phyloP scores from a whole-genome alignment of 495 filamentous ascomycete genomes.

The Tuber calosporum region DNA sequence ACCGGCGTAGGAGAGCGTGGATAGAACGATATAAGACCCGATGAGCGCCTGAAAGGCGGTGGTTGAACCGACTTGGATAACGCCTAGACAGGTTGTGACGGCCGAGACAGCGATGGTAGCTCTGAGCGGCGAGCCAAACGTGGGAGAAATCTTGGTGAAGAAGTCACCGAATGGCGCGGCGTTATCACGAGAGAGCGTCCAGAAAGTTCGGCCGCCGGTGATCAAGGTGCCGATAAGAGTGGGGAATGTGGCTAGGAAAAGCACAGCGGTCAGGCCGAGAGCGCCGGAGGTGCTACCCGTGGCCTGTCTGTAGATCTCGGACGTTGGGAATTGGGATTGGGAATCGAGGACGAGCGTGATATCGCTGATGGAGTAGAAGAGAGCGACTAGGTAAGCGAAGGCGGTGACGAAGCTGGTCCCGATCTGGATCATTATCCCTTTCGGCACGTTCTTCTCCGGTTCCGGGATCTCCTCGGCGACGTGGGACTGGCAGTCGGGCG shows the following conservation, averaged over 20 bases:
- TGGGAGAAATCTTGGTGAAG: constrained; percentile 49
- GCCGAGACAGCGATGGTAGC: constrained; percentile 59
- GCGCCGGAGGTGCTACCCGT: constrained; percentile 58
- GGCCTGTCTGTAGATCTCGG: constrained; percentile 71
- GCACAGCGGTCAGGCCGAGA: constrained; percentile 44
- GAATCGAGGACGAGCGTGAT: constrained; percentile 54
- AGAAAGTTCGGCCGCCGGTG: constrained; percentile 75
- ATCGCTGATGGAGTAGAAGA: constrained; percentile 65
- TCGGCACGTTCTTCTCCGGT: constrained; percentile 58
- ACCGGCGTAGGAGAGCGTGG: constrained; percentile 64
- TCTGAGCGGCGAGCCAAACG: constrained; percentile 58
- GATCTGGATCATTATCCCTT: constrained; percentile 55
- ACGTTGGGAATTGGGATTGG: constrained; percentile 61
- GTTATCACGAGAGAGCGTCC: constrained; percentile 72
- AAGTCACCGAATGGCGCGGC: constrained; percentile 51
- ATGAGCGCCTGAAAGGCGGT: constrained; percentile 73
- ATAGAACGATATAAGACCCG: constrained; percentile 66
- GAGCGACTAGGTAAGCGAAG: constrained; percentile 65
- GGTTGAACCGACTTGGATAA: constrained; percentile 63
- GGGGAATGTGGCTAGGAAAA: constrained; percentile 60
- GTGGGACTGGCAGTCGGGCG: constrained; percentile 68
- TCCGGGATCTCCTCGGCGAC: constrained; percentile 75
- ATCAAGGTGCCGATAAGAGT: constrained; percentile 62
- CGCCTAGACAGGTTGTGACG: constrained; percentile 60
- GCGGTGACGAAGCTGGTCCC: constrained; percentile 56